A percentile compares a stretch with the other conserved stretches of the same genome.
phyloP scores from a whole-genome alignment of 2,329 filamentous ascomycete genomes.

The Cephalotrichum gorgonifer region DNA sequence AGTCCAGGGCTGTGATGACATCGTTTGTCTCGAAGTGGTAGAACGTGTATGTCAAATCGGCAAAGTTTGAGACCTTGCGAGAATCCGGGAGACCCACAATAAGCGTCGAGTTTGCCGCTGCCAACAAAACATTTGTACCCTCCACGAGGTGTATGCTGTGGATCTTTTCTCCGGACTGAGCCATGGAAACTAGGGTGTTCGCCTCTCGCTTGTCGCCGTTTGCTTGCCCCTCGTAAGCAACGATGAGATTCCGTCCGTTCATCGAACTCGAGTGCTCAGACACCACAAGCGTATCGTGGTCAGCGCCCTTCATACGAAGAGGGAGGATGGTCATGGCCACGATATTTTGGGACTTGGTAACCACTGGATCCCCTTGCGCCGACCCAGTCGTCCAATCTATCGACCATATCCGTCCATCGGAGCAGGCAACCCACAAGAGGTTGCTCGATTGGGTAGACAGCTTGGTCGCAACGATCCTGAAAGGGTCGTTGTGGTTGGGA shows the following conservation, averaged over 20 bases:
- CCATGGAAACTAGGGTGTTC: background rate
- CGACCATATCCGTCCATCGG: conserved; percentile 44
- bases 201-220: background rate
- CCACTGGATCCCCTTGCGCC: conserved; percentile 3
- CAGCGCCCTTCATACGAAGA: conserved; percentile 20
- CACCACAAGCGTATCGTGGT: conserved; percentile 35
- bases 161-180: background rate
- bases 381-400: conserved; percentile 42
- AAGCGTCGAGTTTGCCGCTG: background rate
- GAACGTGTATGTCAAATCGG: conserved; percentile 40
- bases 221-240: background rate
- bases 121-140: background rate
- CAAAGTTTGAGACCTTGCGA: background rate
- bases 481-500: conserved; percentile 13
- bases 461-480: conserved; percentile 28
- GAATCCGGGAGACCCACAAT: background rate
- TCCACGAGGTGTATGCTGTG: background rate
- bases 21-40: conserved; percentile 50
- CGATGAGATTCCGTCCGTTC: background rate
- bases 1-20: conserved; percentile 56
- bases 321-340: conserved; percentile 33
- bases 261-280: conserved; percentile 21
- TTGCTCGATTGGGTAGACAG: conserved; percentile 28
- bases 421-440: conserved; percentile 49
- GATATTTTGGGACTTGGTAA: conserved; percentile 29